Percentiles rank a stretch among this genome's conserved stretches.
Conservation (phyloP, 371 early-diverging fungal genomes). For the Mucor piriformis region DNA sequence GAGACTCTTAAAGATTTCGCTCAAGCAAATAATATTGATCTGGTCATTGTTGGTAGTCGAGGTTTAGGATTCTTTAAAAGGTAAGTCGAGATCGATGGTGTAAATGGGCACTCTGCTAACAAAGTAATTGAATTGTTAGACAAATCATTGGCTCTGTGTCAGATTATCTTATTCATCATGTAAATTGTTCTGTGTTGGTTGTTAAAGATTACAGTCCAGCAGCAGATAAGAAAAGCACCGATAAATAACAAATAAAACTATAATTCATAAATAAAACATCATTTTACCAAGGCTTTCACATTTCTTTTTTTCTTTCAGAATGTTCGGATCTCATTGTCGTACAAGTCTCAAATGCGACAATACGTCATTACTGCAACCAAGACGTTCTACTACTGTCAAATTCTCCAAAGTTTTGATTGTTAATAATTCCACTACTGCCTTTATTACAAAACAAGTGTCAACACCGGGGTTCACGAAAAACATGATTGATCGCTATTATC, state of each 20-base stretch:
- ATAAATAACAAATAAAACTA: neutral
- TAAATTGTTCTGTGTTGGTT: conserved; percentile 30
- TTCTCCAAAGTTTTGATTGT: conserved; percentile 19
- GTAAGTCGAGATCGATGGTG: neutral
- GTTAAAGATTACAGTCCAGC: conserved; percentile 19
- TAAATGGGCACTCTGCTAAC: neutral
- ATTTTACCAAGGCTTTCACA: too few relatives aligned
- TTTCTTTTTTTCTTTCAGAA: too few relatives aligned
- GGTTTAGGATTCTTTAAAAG: conserved; percentile 30
- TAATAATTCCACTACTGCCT: conserved; percentile 8
- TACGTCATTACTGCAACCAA: too few relatives aligned
- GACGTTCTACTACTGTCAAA: conserved; percentile 7
- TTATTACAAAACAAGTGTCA: neutral
- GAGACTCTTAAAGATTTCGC: conserved; percentile 32
- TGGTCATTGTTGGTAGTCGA: conserved; percentile 28
- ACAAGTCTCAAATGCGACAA: too few relatives aligned
- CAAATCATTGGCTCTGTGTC: conserved; percentile 38
- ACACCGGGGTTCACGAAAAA: conserved; percentile 9
- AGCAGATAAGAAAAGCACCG: neutral
- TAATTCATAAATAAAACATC: neutral
- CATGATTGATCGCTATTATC: conserved; percentile 13
- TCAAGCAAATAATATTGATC: conserved; percentile 22
- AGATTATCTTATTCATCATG: conserved; percentile 28
- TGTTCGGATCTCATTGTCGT: too few relatives aligned
- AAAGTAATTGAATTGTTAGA: neutral